Conservation (phyloP, 208 protist species). For the Acanthamoeba castellanii region DNA sequence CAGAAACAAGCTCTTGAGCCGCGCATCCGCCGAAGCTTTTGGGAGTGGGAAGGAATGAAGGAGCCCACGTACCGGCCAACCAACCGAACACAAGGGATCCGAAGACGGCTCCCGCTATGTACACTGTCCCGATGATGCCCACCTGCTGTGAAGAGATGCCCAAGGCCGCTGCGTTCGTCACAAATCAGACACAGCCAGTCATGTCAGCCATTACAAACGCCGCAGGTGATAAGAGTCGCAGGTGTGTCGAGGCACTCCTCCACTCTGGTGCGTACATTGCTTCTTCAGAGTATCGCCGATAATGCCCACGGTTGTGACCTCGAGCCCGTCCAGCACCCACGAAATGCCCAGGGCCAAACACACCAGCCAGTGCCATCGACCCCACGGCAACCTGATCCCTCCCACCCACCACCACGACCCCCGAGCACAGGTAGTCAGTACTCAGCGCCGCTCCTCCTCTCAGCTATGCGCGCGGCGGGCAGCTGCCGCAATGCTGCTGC, state of each 20-base stretch:
- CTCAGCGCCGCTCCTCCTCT: no score
- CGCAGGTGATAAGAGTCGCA: not conserved
- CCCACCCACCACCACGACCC: not conserved
- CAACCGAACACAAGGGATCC: conserved; percentile 43
- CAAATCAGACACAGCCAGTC: not conserved
- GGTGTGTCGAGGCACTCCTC: not conserved
- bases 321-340: conserved; percentile 56
- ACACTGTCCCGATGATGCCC: conserved; percentile 44
- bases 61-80: not conserved
- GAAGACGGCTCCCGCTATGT: conserved; percentile 24
- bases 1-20: not conserved
- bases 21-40: not conserved
- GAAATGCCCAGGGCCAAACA: conserved; percentile 67
- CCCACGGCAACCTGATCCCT: conserved; percentile 25
- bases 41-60: not conserved
- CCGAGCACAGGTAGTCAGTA: not conserved
- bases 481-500: not conserved
- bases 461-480: no score
- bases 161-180: not conserved
- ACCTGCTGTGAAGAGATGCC: conserved; percentile 52
- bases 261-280: not conserved
- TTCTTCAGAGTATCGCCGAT: conserved; percentile 69
- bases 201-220: not conserved
- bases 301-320: conserved; percentile 64
- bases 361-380: conserved; percentile 64